These are phyloP conservation scores for Epithemia pelagica DNA, from an alignment of 108 stramenopile species.

Conservation along the genomic window DNA sequence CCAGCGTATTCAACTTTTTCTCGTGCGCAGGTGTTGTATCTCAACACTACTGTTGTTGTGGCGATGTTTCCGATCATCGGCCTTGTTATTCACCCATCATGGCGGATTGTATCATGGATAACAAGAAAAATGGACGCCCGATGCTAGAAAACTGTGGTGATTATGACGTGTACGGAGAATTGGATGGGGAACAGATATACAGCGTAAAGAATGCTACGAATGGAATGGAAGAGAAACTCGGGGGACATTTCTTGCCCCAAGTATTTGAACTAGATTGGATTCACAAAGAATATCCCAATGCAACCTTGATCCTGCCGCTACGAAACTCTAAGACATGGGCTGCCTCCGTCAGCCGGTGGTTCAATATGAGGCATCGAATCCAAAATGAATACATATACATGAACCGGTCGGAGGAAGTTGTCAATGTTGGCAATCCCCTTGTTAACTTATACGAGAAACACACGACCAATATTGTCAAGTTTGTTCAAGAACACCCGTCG, in stretches of 20 bases:
- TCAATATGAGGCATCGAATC: constrained; percentile 21
- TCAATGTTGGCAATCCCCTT: neutral
- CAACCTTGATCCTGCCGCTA: constrained; percentile 24
- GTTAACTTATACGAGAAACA: constrained; percentile 1
- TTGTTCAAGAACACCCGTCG: constrained; percentile 18
- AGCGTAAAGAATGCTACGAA: neutral
- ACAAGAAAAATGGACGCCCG: neutral
- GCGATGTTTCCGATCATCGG: constrained; percentile 15
- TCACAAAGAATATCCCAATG: constrained; percentile 18
- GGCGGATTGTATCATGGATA: constrained; percentile 5
- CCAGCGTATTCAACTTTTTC: constrained; percentile 25
- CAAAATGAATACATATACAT: neutral
- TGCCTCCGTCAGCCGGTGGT: constrained; percentile 22
- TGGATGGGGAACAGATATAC: constrained; percentile 20
- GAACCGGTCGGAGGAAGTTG: neutral
- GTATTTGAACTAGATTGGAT: constrained; percentile 18
- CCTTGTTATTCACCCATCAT: constrained; percentile 1
- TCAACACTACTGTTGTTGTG: constrained; percentile 28
- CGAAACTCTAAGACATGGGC: constrained; percentile 16
- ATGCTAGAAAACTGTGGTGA: constrained; percentile 8
- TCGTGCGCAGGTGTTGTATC: constrained; percentile 15
- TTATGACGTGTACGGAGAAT: constrained; percentile 19
- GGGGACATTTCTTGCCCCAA: constrained; percentile 30
- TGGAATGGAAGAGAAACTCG: neutral
- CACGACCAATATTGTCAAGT: neutral